Conservation (phyloP, 2,329 filamentous ascomycete genomes). For the Knoxdaviesia proteae region DNA sequence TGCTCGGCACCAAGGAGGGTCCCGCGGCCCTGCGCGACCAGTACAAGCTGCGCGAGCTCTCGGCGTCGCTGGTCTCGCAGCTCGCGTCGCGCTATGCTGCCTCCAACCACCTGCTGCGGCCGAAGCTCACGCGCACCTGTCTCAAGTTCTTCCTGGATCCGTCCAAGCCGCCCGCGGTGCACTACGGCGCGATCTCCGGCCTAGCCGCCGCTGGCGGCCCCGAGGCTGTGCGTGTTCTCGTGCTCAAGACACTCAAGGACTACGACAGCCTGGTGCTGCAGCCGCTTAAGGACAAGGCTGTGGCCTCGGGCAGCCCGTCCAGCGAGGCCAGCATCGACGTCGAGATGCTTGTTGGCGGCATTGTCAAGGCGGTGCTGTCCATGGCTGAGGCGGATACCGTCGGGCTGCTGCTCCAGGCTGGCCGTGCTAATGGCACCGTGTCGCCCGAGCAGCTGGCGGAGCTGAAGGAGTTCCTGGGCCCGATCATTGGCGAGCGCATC, state of each 20-base stretch:
- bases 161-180: conserved; percentile 58
- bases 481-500: conserved; percentile 29
- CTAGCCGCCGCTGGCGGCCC: conserved; percentile 55
- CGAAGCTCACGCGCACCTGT: conserved; percentile 79
- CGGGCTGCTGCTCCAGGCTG: conserved; percentile 2
- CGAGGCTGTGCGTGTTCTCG: conserved; percentile 33
- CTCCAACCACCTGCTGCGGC: conserved; percentile 62
- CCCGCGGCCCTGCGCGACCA: conserved; percentile 35
- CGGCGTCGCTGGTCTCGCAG: conserved; percentile 59
- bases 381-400: conserved; percentile 15
- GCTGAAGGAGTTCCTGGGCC: conserved; percentile 32
- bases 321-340: conserved; percentile 26
- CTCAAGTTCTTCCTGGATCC: conserved; percentile 84
- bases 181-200: conserved; percentile 75
- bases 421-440: conserved; percentile 3
- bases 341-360: conserved; percentile 33
- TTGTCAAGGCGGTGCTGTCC: conserved; percentile 29
- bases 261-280: conserved; percentile 32
- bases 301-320: no score
- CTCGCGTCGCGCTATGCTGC: conserved; percentile 66
- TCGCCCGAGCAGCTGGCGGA: conserved; percentile 20
- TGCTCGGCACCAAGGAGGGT: conserved; percentile 41
- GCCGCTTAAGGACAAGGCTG: conserved; percentile 27
- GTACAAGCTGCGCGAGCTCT: conserved; percentile 66
- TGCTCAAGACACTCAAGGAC: conserved; percentile 32